These are phyloP conservation scores for Combretum micranthum DNA, from an alignment of 345 rosid species.

Conservation along the genomic window DNA sequence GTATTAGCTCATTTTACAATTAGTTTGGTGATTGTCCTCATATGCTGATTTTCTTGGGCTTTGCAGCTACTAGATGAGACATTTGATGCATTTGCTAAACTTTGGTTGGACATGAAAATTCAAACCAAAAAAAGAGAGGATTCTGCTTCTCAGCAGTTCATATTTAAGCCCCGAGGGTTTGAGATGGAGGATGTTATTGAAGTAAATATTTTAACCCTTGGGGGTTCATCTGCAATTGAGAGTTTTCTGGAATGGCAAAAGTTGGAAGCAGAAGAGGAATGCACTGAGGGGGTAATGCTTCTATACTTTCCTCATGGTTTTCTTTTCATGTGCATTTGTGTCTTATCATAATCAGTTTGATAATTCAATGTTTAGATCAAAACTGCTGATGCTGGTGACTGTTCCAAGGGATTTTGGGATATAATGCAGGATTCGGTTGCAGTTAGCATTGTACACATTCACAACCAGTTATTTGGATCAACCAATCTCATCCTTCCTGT, in stretches of 20 bases:
- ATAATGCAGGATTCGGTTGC: slow-evolving; percentile 47
- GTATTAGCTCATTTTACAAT: background rate
- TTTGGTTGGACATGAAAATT: slow-evolving; percentile 76
- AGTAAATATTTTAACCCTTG: slow-evolving; percentile 55
- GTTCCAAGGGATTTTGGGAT: slow-evolving; percentile 65
- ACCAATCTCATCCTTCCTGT: slow-evolving; percentile 50
- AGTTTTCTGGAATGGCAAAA: slow-evolving; percentile 73
- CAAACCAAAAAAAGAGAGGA: slow-evolving; percentile 58
- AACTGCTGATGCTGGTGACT: slow-evolving; percentile 31
- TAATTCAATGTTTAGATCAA: too few relatives aligned
- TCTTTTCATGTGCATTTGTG: slow-evolving; percentile 9
- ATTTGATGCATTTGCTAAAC: slow-evolving; percentile 48
- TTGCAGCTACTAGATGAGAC: slow-evolving; percentile 59
- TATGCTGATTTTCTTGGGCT: slow-evolving; percentile 18
- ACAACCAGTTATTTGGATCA: slow-evolving; percentile 82
- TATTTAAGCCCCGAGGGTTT: slow-evolving; percentile 73
- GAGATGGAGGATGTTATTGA: slow-evolving; percentile 68
- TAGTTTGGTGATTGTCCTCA: slow-evolving; percentile 16
- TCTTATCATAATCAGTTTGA: too few relatives aligned
- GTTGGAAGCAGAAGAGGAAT: slow-evolving; percentile 57
- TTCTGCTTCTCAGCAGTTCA: slow-evolving; percentile 47
- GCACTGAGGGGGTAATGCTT: slow-evolving; percentile 39
- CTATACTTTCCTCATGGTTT: background rate
- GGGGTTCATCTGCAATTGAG: slow-evolving; percentile 45
- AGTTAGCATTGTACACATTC: slow-evolving; percentile 43